Percentiles rank a stretch among this genome's conserved stretches.
These are phyloP conservation scores for Clarireedia homoeocarpa DNA, from an alignment of 2,329 filamentous ascomycete genomes.

Conservation along the genomic window DNA sequence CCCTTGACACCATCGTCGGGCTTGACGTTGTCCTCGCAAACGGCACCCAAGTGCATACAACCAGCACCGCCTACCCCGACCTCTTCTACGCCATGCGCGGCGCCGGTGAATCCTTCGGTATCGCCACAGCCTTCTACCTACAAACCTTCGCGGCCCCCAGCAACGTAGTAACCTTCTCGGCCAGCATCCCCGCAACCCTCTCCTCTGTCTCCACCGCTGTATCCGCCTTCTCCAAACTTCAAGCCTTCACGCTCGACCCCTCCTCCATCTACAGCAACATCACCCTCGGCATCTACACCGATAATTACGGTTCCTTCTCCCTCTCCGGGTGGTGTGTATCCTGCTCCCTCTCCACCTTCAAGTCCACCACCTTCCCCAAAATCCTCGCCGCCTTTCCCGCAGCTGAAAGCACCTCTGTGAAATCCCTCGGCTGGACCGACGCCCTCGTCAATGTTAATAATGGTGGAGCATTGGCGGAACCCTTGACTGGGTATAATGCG, in stretches of 20 bases:
- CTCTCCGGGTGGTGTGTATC: slow-evolving; percentile 35
- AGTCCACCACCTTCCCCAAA: slow-evolving; percentile 30
- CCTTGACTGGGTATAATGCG: slow-evolving; percentile 14
- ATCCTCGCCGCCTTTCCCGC: slow-evolving; percentile 30
- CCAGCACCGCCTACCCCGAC: slow-evolving; percentile 20
- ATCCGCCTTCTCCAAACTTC: slow-evolving; percentile 7
- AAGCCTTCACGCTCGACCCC: background rate
- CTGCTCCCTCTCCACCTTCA: slow-evolving; percentile 29
- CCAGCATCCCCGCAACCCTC: slow-evolving; percentile 11
- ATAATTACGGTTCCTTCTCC: slow-evolving; percentile 29
- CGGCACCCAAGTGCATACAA: slow-evolving; percentile 24
- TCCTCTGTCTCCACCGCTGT: slow-evolving; percentile 8
- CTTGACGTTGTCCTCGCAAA: slow-evolving; percentile 39
- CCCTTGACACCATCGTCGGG: slow-evolving; percentile 42
- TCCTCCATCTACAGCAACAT: slow-evolving; percentile 31
- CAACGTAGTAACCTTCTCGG: slow-evolving; percentile 19
- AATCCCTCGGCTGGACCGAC: slow-evolving; percentile 16
- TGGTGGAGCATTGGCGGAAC: background rate
- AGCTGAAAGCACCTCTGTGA: slow-evolving; percentile 16
- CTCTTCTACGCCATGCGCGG: slow-evolving; percentile 31
- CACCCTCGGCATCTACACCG: slow-evolving; percentile 34
- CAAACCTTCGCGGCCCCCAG: slow-evolving; percentile 31
- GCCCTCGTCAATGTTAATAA: slow-evolving; percentile 14
- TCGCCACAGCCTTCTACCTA: slow-evolving; percentile 28
- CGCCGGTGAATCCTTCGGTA: slow-evolving; percentile 31